These are phyloP conservation scores for Geum urbanum DNA, from an alignment of 306 rosid species.

Conservation along the genomic window DNA sequence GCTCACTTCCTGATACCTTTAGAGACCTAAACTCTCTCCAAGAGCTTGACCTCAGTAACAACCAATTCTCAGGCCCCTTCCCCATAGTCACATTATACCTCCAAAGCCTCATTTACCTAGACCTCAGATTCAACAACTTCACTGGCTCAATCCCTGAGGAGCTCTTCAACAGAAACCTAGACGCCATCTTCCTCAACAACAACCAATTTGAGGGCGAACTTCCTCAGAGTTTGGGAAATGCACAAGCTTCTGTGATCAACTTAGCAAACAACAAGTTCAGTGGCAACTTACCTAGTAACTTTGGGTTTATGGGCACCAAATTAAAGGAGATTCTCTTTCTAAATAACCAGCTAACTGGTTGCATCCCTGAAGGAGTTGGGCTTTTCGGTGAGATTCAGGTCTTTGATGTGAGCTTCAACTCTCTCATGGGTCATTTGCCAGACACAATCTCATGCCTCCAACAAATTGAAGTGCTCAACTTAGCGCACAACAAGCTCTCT, in stretches of 20 bases:
- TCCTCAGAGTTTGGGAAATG: slow-evolving; percentile 75
- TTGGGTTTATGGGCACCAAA: slow-evolving; percentile 68
- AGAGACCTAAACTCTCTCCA: slow-evolving; percentile 49
- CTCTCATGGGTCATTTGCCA: slow-evolving; percentile 84
- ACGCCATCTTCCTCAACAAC: slow-evolving; percentile 85
- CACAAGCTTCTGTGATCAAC: slow-evolving; percentile 92
- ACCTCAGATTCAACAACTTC: slow-evolving; percentile 77
- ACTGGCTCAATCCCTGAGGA: slow-evolving; percentile 67
- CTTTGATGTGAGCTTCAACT: slow-evolving; percentile 75
- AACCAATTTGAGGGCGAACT: slow-evolving; percentile 75
- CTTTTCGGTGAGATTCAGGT: slow-evolving; percentile 82
- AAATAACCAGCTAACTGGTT: slow-evolving; percentile 79
- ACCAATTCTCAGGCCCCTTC: slow-evolving; percentile 74
- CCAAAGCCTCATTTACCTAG: slow-evolving; percentile 76
- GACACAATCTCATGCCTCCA: slow-evolving; percentile 82
- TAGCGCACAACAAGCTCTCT: slow-evolving; percentile 82
- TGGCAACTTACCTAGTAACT: slow-evolving; percentile 73
- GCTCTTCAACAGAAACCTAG: slow-evolving; percentile 63
- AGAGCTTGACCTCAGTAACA: slow-evolving; percentile 92
- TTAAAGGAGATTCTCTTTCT: slow-evolving; percentile 77
- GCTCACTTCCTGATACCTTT: slow-evolving; percentile 63
- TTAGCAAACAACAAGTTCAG: slow-evolving; percentile 70
- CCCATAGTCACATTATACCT: slow-evolving; percentile 52
- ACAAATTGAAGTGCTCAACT: slow-evolving; percentile 70
- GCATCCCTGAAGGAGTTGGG: slow-evolving; percentile 92